A percentile compares a stretch with the other conserved stretches of the same genome.
Conservation (phyloP, 495 filamentous ascomycete genomes). For the Clohesyomyces aquaticus region DNA sequence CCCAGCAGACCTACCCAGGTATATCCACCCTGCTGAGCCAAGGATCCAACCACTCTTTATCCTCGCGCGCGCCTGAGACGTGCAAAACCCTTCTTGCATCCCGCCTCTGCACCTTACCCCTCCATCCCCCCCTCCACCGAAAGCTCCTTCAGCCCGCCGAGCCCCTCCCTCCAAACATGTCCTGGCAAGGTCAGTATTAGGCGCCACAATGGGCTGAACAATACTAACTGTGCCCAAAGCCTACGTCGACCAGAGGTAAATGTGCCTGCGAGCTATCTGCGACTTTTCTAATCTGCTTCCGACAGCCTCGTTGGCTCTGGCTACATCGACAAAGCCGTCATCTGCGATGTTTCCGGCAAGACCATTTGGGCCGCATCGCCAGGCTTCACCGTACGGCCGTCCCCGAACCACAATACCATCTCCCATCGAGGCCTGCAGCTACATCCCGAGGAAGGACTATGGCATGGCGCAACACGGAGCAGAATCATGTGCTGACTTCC, state of each 20-base stretch:
- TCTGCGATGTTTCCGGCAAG: slow-evolving; percentile 79
- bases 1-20: too few species aligned
- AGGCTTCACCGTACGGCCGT: slow-evolving; percentile 68
- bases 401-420: neutral
- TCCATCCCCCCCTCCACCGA: neutral
- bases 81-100: neutral
- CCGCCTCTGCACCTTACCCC: slow-evolving; percentile 5
- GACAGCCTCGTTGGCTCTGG: slow-evolving; percentile 77
- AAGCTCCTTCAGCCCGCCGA: slow-evolving; percentile 17
- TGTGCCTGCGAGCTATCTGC: slow-evolving; percentile 22
- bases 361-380: slow-evolving; percentile 77
- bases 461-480: neutral
- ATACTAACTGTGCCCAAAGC: slow-evolving; percentile 48
- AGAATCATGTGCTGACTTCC: slow-evolving; percentile 23
- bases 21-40: slow-evolving; percentile 18
- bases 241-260: slow-evolving; percentile 70
- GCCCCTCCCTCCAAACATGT: slow-evolving; percentile 51
- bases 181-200: slow-evolving; percentile 62
- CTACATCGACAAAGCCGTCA: slow-evolving; percentile 85
- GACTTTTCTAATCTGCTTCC: slow-evolving; percentile 35
- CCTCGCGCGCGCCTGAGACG: neutral
- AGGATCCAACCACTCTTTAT: slow-evolving; percentile 3
- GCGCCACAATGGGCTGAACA: slow-evolving; percentile 13
- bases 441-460: neutral
- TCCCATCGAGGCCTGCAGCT: neutral